Evolutionary conservation across 768 basidiomycete species (phyloP).

Genomic region (Xanthoconium purpureum): DNA sequence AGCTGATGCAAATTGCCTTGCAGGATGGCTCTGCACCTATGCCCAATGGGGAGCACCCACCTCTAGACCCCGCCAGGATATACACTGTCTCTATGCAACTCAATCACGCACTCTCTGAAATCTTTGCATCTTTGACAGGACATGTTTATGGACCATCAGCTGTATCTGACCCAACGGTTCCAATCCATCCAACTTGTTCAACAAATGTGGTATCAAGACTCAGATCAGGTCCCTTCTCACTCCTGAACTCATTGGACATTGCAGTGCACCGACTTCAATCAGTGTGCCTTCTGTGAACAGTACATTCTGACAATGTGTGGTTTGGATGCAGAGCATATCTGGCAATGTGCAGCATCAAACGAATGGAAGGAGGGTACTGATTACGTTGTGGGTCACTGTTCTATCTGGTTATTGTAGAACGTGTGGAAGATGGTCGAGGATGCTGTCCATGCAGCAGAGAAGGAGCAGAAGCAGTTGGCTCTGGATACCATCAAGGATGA

Average conservation of each 20-base stretch:
- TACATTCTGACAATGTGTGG: conserved; percentile 78
- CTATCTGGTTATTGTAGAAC: conserved; percentile 68
- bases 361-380: conserved; percentile 79
- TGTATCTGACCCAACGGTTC: conserved; percentile 92
- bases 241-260: conserved; percentile 64
- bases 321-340: conserved; percentile 58
- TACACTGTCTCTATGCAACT: conserved; percentile 79
- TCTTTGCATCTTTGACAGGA: conserved; percentile 61
- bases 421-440: conserved; percentile 89
- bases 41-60: conserved; percentile 54
- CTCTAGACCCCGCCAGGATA: conserved; percentile 69
- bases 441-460: conserved; percentile 62
- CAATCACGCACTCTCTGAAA: conserved; percentile 70
- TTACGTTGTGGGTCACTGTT: conserved; percentile 60
- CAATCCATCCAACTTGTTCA: conserved; percentile 82
- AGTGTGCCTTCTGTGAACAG: conserved; percentile 65
- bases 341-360: conserved; percentile 68
- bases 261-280: conserved; percentile 56
- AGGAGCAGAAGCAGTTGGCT: conserved; percentile 43
- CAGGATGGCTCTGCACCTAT: too few relatives aligned
- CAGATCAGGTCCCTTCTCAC: conserved; percentile 76
- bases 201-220: conserved; percentile 80
- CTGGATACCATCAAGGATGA: conserved; percentile 47
- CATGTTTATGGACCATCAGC: conserved; percentile 68
- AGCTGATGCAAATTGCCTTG: too few relatives aligned